A percentile compares a stretch with the other conserved stretches of the same genome.
Evolutionary conservation across 192 early-diverging fungal genomes (phyloP).

Genomic region (Umbelopsis ramanniana): DNA sequence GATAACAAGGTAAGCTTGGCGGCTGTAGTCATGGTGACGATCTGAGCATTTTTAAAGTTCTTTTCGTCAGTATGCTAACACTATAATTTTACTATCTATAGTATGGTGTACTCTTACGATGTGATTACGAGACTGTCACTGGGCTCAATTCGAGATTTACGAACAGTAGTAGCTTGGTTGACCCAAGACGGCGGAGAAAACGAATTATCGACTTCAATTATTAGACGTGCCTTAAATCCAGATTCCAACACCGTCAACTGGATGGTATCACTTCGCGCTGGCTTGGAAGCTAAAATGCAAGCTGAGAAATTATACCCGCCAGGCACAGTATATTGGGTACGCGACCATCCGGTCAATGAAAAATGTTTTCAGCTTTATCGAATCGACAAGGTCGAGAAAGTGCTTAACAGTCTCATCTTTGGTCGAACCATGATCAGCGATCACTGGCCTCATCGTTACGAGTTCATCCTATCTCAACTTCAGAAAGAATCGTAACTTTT

Average conservation of each 20-base stretch:
- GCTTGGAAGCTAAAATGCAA: constrained; percentile 16
- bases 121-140: constrained; percentile 14
- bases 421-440: constrained; percentile 21
- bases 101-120: constrained; percentile 35
- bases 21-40: too few species aligned
- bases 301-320: constrained; percentile 44
- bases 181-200: constrained; percentile 15
- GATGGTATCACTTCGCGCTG: constrained; percentile 5
- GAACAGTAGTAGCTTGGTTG: constrained; percentile 7
- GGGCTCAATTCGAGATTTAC: constrained; percentile 9
- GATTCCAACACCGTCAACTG: constrained; percentile 10
- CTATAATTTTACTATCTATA: constrained; percentile 28
- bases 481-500: neutral
- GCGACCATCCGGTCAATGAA: constrained; percentile 17
- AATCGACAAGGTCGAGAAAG: constrained; percentile 12
- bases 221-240: constrained; percentile 1
- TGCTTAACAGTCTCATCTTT: constrained; percentile 13
- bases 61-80: too few species aligned
- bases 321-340: constrained; percentile 53
- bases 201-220: constrained; percentile 23
- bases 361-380: constrained; percentile 3
- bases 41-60: too few species aligned
- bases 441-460: constrained; percentile 23
- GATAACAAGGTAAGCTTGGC: constrained; percentile 33
- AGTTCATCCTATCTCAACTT: constrained; percentile 12